Evolutionary conservation across 495 filamentous ascomycete species (phyloP).

Genomic region (Halenospora varia): DNA sequence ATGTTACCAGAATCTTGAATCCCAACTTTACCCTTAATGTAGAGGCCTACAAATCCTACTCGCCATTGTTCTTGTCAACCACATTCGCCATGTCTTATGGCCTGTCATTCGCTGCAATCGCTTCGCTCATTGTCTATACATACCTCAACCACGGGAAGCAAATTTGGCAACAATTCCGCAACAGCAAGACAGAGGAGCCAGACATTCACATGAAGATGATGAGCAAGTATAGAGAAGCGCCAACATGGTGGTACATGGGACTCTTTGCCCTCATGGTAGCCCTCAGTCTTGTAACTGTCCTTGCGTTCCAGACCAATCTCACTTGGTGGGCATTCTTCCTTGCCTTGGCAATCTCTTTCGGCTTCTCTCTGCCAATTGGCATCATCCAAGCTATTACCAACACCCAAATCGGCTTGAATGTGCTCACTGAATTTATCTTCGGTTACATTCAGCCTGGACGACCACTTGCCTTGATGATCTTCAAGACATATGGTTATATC

Average conservation of each 20-base stretch:
- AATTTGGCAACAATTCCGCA: slow-evolving; percentile 39
- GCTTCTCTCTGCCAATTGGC: slow-evolving; percentile 50
- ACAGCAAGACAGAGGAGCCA: slow-evolving; percentile 17
- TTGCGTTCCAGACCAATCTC: slow-evolving; percentile 61
- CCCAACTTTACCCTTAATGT: slow-evolving; percentile 47
- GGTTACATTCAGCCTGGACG: slow-evolving; percentile 67
- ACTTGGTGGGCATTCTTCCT: slow-evolving; percentile 65
- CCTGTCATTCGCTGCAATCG: slow-evolving; percentile 66
- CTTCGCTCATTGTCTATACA: slow-evolving; percentile 61
- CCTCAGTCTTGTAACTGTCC: slow-evolving; percentile 58
- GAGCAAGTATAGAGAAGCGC: slow-evolving; percentile 54
- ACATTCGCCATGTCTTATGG: slow-evolving; percentile 64
- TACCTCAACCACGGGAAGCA: slow-evolving; percentile 61
- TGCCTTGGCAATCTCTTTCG: slow-evolving; percentile 54
- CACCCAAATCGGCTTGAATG: slow-evolving; percentile 63
- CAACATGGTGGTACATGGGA: slow-evolving; percentile 51
- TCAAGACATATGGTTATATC: slow-evolving; percentile 74
- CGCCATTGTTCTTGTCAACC: slow-evolving; percentile 60
- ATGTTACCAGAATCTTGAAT: slow-evolving; percentile 50
- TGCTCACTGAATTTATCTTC: slow-evolving; percentile 68
- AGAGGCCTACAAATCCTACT: slow-evolving; percentile 54
- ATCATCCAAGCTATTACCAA: slow-evolving; percentile 65
- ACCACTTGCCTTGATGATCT: slow-evolving; percentile 67
- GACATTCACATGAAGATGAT: slow-evolving; percentile 54
- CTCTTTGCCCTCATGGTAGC: slow-evolving; percentile 51